A percentile compares a stretch with the other conserved stretches of the same genome.
phyloP scores from a whole-genome alignment of 2,329 filamentous ascomycete genomes.

The Colletotrichum trifolii region DNA sequence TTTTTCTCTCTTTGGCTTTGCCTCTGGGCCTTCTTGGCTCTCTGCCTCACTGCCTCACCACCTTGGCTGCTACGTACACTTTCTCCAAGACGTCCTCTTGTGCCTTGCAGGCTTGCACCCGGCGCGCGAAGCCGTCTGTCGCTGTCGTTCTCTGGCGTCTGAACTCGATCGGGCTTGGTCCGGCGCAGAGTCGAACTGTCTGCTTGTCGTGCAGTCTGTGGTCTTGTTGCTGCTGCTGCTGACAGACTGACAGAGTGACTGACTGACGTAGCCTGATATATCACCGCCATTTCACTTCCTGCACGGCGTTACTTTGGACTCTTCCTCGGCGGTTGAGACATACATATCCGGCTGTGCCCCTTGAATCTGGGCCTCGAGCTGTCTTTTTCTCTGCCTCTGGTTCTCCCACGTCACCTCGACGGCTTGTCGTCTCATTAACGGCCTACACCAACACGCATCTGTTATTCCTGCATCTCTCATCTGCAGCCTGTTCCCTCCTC shows the following conservation, averaged over 20 bases:
- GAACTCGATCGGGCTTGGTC: constrained; percentile 24
- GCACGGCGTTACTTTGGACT: background rate
- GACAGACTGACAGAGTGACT: background rate
- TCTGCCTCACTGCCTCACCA: too few species aligned
- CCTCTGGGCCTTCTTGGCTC: background rate
- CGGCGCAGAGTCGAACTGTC: constrained; percentile 14
- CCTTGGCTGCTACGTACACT: too few species aligned
- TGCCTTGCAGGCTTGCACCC: background rate
- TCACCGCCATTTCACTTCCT: constrained; percentile 25
- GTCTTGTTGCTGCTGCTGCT: too few species aligned
- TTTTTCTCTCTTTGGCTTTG: background rate
- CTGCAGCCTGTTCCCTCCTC: constrained; percentile 1
- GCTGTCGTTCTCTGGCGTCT: constrained; percentile 8
- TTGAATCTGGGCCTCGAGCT: background rate
- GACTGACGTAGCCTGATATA: constrained; percentile 8
- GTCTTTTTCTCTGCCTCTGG: constrained; percentile 2
- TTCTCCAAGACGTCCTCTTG: background rate
- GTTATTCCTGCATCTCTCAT: constrained; percentile 5
- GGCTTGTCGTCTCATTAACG: constrained; percentile 32
- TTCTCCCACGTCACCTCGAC: constrained; percentile 16
- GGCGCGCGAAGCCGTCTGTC: background rate
- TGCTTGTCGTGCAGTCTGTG: background rate
- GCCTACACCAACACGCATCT: constrained; percentile 13
- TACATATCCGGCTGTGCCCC: constrained; percentile 20
- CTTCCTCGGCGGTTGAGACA: constrained; percentile 25